A percentile compares a stretch with the other conserved stretches of the same genome.
Evolutionary conservation across 192 early-diverging fungal genomes (phyloP).

Genomic region (Helicostylum pulchrum): DNA sequence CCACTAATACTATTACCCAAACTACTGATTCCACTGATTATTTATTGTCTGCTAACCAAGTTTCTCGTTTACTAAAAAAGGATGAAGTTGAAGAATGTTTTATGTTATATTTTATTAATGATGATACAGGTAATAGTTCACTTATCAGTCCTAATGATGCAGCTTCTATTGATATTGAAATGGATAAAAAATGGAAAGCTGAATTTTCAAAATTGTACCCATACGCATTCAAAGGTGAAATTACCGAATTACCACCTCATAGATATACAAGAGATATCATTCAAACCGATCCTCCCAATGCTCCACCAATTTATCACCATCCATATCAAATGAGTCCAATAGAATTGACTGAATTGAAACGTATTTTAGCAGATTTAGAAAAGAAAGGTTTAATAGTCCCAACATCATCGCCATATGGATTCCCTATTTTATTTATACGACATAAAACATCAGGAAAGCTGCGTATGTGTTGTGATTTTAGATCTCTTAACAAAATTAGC

Average conservation of each 20-base stretch:
- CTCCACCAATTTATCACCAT: neutral
- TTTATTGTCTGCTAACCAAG: too few relatives aligned
- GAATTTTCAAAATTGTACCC: too few relatives aligned
- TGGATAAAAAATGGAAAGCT: neutral
- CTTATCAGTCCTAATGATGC: too few relatives aligned
- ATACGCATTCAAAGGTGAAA: neutral
- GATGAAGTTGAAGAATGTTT: too few relatives aligned
- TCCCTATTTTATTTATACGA: conserved; percentile 32
- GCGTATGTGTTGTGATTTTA: conserved; percentile 50
- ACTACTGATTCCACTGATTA: too few relatives aligned
- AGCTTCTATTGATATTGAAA: neutral
- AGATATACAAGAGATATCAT: neutral
- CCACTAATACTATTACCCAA: too few relatives aligned
- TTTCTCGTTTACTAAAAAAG: too few relatives aligned
- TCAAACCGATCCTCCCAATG: neutral
- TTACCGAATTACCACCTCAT: neutral
- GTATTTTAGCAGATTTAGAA: conserved; percentile 10
- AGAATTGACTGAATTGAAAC: conserved; percentile 1
- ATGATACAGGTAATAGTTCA: too few relatives aligned
- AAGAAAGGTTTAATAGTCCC: conserved; percentile 34
- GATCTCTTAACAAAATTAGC: conserved; percentile 50
- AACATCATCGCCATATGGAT: too few relatives aligned
- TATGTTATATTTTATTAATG: too few relatives aligned
- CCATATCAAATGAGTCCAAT: conserved; percentile 23
- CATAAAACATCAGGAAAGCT: conserved; percentile 43